These are phyloP conservation scores for Alternaria brassicicola DNA, from an alignment of 2,329 filamentous ascomycete species.

Conservation along the genomic window DNA sequence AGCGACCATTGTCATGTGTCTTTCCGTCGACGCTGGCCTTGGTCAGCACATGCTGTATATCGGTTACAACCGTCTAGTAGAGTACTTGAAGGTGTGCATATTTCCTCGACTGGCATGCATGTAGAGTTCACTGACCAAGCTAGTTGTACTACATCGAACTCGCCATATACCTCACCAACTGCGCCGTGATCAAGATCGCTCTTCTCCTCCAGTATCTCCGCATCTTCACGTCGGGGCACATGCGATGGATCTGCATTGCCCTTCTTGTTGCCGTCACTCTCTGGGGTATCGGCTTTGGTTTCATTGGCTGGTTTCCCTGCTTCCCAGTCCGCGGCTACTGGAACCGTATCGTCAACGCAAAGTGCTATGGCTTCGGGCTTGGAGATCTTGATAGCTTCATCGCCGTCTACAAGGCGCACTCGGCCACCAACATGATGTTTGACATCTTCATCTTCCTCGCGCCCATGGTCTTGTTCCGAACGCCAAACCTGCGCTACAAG, in stretches of 20 bases:
- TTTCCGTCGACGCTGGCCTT: conserved; percentile 37
- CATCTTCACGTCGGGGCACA: conserved; percentile 42
- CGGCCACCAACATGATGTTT: conserved; percentile 44
- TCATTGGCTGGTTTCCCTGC: conserved; percentile 43
- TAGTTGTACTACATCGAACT: conserved; percentile 41
- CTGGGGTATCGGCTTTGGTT: conserved; percentile 41
- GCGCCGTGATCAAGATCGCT: conserved; percentile 44
- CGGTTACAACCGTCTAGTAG: conserved; percentile 6
- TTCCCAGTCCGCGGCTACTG: conserved; percentile 36
- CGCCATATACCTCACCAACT: conserved; percentile 38
- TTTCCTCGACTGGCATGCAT: background rate
- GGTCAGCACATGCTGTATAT: conserved; percentile 44
- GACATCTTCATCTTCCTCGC: conserved; percentile 42
- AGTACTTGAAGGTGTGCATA: conserved; percentile 24
- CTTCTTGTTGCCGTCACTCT: conserved; percentile 30
- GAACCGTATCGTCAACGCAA: conserved; percentile 24
- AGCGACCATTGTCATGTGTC: conserved; percentile 31
- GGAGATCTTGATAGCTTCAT: conserved; percentile 27
- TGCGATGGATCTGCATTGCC: conserved; percentile 36
- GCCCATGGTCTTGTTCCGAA: conserved; percentile 40
- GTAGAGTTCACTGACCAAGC: background rate
- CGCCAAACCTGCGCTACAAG: conserved; percentile 34
- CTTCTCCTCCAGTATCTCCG: conserved; percentile 47
- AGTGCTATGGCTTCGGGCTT: conserved; percentile 41
- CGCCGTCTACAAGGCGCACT: conserved; percentile 34